Conservation (phyloP, 2,329 filamentous ascomycete species). For the Lachnellula occidentalis region DNA sequence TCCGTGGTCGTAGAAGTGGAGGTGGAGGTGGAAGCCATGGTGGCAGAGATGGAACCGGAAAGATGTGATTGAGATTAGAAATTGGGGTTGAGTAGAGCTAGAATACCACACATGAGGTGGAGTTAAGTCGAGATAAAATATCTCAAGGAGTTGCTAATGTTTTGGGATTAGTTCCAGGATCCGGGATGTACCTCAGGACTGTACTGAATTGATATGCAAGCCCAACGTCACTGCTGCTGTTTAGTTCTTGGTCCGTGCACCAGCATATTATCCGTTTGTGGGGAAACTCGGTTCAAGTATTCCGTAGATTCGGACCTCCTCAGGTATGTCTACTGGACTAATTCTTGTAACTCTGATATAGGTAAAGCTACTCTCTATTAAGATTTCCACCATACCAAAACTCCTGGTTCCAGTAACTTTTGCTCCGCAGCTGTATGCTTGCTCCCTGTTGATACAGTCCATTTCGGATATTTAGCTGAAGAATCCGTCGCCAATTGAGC, state of each 20-base stretch:
- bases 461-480: not conserved
- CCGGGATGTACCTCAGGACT: not conserved
- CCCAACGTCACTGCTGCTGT: not conserved
- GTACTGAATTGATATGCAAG: not conserved
- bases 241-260: no score
- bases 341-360: no score
- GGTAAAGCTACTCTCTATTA: not conserved
- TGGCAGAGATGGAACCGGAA: not conserved
- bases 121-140: not conserved
- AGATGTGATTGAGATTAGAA: not conserved
- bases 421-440: not conserved
- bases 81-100: not conserved
- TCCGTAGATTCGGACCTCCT: no score
- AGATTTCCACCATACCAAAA: not conserved
- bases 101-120: not conserved
- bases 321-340: no score
- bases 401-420: not conserved
- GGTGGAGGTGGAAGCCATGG: conserved; percentile 24
- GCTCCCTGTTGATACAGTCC: not conserved
- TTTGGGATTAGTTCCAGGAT: not conserved
- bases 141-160: not conserved
- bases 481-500: not conserved
- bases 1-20: conserved; percentile 17
- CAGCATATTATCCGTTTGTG: no score
- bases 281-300: no score